Evolutionary conservation across 208 protist species (phyloP).

Genomic region (Leishmania major): DNA sequence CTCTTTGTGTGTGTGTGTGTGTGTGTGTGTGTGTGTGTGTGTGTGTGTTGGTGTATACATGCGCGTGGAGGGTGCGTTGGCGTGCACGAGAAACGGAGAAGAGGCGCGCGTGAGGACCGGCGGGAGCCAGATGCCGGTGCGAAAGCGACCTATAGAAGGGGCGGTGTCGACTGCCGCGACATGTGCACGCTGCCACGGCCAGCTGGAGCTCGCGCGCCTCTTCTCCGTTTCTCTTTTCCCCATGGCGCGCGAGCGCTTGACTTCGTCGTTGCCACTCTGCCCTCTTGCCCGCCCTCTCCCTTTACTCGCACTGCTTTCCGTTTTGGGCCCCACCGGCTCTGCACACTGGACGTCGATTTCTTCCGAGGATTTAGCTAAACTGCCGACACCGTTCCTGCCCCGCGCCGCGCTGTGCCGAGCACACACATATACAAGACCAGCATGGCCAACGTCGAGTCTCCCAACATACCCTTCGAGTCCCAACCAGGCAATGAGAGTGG

Average conservation of each 20-base stretch:
- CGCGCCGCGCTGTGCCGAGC: neutral
- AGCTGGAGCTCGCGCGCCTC: neutral
- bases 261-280: neutral
- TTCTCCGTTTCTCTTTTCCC: too few relatives aligned
- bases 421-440: constrained; percentile 1
- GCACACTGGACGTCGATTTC: neutral
- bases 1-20: neutral
- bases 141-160: neutral
- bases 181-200: neutral
- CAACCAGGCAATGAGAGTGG: neutral
- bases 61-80: too few relatives aligned
- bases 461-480: neutral
- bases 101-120: neutral
- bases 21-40: neutral
- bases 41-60: too few relatives aligned
- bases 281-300: too few relatives aligned
- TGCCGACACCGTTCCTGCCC: neutral
- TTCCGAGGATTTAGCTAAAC: neutral
- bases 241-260: neutral
- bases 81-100: neutral
- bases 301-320: neutral
- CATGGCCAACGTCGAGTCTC: constrained; percentile 8
- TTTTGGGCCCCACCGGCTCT: neutral
- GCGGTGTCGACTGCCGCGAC: neutral
- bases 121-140: neutral